phyloP scores from a whole-genome alignment of 305 asterid genomes.

The Fraxinus nigra region DNA sequence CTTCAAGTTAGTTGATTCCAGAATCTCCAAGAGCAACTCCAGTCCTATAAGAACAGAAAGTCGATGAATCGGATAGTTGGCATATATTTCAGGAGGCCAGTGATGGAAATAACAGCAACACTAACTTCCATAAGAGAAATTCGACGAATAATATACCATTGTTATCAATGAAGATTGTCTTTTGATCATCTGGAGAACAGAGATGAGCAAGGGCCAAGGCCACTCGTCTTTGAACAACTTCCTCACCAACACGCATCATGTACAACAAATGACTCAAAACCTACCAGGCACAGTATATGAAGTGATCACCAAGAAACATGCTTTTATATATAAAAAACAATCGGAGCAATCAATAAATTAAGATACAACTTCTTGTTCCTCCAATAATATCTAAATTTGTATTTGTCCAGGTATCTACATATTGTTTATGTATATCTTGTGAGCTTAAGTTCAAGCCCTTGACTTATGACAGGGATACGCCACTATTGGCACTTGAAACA shows the following conservation, averaged over 20 bases:
- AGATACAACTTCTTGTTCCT: neutral
- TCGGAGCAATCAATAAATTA: neutral
- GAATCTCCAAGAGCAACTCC: slow-evolving; percentile 79
- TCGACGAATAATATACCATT: slow-evolving; percentile 48
- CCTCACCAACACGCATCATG: slow-evolving; percentile 83
- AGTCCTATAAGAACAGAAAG: slow-evolving; percentile 53
- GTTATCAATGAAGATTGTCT: slow-evolving; percentile 69
- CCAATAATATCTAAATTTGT: neutral
- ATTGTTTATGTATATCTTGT: neutral
- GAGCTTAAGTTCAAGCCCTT: slow-evolving; percentile 5
- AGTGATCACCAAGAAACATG: neutral
- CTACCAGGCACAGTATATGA: slow-evolving; percentile 34
- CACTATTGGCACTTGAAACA: neutral
- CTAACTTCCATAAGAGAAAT: slow-evolving; percentile 14
- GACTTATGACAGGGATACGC: neutral
- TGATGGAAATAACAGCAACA: neutral
- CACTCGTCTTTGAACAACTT: slow-evolving; percentile 71
- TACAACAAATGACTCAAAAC: slow-evolving; percentile 83
- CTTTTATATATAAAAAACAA: neutral
- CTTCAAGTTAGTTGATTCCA: slow-evolving; percentile 61
- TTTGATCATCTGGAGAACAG: slow-evolving; percentile 88
- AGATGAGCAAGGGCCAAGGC: slow-evolving; percentile 96
- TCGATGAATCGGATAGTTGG: slow-evolving; percentile 15
- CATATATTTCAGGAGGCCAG: slow-evolving; percentile 17
- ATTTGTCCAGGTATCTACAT: neutral